Conservation (phyloP, 164 flowering plant genomes). For the Tetrastigma voinierianum region DNA sequence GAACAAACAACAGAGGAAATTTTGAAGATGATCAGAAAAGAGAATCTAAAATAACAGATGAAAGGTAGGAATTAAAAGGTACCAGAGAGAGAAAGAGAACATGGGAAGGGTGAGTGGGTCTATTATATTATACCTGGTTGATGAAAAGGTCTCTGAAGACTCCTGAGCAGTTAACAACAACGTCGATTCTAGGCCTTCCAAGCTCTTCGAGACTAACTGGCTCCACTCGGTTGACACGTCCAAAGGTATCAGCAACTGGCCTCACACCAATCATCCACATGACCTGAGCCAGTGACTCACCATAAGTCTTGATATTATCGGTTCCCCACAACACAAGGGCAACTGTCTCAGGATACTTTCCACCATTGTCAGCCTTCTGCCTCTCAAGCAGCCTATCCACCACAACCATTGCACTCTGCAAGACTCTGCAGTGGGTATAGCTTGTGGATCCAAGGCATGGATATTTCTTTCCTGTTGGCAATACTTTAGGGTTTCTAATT, state of each 20-base stretch:
- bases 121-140: constrained; percentile 95
- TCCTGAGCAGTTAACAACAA: constrained; percentile 98
- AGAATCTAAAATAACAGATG: not conserved
- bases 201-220: constrained; percentile 93
- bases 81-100: too few relatives aligned
- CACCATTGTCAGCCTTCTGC: constrained; percentile 93
- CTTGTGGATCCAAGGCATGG: constrained; percentile 95
- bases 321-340: constrained; percentile 99
- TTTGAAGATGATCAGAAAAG: not conserved
- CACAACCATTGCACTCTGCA: constrained; percentile 92
- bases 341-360: constrained; percentile 92
- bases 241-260: constrained; percentile 87
- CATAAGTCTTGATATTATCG: constrained; percentile 95
- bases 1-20: constrained; percentile 5
- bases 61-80: too few relatives aligned
- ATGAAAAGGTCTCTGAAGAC: constrained; percentile 98
- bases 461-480: constrained; percentile 99
- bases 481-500: constrained; percentile 93
- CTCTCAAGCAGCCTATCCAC: constrained; percentile 92
- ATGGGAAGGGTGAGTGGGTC: not conserved
- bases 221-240: constrained; percentile 93
- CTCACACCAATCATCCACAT: constrained; percentile 94
- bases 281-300: constrained; percentile 95
- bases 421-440: constrained; percentile 91
- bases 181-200: constrained; percentile 97